A percentile compares a stretch with the other conserved stretches of the same genome.
Conservation (phyloP, 441 rosid genomes). For the Hypseocharis bilobata region DNA sequence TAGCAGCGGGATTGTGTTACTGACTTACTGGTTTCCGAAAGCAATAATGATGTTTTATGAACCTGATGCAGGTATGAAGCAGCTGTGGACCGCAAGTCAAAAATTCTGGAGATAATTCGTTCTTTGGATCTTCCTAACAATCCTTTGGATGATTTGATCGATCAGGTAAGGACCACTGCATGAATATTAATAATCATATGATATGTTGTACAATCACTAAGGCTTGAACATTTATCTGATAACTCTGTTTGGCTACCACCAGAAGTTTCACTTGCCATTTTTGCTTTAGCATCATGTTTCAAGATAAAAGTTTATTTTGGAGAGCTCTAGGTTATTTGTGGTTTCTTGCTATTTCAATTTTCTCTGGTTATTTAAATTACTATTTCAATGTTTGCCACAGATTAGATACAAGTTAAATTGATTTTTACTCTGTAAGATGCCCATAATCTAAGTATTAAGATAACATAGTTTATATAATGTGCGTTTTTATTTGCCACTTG, state of each 20-base stretch:
- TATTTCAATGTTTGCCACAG: not conserved
- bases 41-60: constrained; percentile 20
- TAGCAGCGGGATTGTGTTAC: not conserved
- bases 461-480: not conserved
- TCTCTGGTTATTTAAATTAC: not conserved
- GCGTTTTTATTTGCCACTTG: not conserved
- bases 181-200: not conserved
- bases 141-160: constrained; percentile 94
- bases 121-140: constrained; percentile 89
- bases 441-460: too few species aligned
- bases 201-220: not conserved
- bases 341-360: not conserved
- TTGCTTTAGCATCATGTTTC: not conserved
- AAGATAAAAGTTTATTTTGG: not conserved
- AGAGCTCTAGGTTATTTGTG: not conserved
- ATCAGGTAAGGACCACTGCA: constrained; percentile 48
- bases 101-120: constrained; percentile 84
- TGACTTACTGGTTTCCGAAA: constrained; percentile 11
- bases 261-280: not conserved
- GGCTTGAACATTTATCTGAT: not conserved
- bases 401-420: not conserved
- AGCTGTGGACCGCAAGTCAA: constrained; percentile 71
- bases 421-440: not conserved
- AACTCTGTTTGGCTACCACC: not conserved
- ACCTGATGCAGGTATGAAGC: constrained; percentile 62